Evolutionary conservation across 2,329 filamentous ascomycete species (phyloP).

Genomic region (Talaromyces sp.): DNA sequence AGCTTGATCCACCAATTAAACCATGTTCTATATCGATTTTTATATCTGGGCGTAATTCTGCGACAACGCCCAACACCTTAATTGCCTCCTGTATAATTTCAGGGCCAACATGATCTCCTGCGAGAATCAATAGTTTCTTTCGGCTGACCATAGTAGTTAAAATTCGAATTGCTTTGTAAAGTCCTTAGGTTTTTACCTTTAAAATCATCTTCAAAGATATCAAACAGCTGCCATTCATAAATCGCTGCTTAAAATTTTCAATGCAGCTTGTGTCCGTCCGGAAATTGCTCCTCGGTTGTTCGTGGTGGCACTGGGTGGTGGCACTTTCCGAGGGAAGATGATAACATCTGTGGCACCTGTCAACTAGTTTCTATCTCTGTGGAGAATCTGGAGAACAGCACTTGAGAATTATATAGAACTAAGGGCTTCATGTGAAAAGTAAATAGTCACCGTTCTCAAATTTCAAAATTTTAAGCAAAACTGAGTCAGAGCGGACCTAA

Average conservation of each 20-base stretch:
- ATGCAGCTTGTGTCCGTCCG: neutral
- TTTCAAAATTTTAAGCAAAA: neutral
- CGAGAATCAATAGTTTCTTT: constrained; percentile 1
- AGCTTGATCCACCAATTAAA: constrained; percentile 75
- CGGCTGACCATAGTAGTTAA: neutral
- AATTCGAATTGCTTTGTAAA: neutral
- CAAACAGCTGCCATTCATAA: neutral
- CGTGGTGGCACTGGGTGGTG: neutral
- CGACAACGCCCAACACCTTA: neutral
- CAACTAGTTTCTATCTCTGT: neutral
- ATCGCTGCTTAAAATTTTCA: neutral
- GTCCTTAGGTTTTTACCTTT: neutral
- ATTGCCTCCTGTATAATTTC: constrained; percentile 8
- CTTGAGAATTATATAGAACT: neutral
- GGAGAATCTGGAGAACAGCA: neutral
- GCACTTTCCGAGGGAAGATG: neutral
- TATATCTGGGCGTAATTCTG: neutral
- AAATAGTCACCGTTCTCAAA: neutral
- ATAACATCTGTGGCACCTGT: neutral
- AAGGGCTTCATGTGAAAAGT: neutral
- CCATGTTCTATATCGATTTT: constrained; percentile 11
- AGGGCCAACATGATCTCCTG: constrained; percentile 5
- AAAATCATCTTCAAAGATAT: neutral
- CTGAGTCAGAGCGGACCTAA: neutral
- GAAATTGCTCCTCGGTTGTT: neutral